phyloP scores from a whole-genome alignment of 192 early-diverging fungal species.

The Backusella sp. region DNA sequence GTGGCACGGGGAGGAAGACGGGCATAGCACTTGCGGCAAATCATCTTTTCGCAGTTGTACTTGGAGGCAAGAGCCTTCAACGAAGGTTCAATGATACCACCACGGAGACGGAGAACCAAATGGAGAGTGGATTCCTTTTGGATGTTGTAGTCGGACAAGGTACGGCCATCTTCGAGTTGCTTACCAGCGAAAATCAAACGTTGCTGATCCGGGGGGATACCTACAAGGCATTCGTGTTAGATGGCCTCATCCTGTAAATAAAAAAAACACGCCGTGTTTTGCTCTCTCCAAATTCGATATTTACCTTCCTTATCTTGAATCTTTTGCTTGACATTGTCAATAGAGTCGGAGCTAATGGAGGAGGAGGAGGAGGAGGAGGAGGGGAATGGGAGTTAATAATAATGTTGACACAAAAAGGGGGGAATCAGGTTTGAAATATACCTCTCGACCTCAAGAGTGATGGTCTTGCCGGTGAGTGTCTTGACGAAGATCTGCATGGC shows the following conservation, averaged over 20 bases:
- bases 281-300: neutral
- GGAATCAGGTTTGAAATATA: slow-evolving; percentile 4
- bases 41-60: slow-evolving; percentile 99
- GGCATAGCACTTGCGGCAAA: slow-evolving; percentile 99
- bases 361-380: neutral
- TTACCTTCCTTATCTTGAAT: slow-evolving; percentile 61
- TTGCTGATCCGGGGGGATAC: slow-evolving; percentile 99
- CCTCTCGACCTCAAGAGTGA: slow-evolving; percentile 64
- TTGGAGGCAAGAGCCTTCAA: slow-evolving; percentile 97
- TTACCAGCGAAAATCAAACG: slow-evolving; percentile 99
- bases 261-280: no score
- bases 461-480: slow-evolving; percentile 65
- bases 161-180: slow-evolving; percentile 99
- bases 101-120: slow-evolving; percentile 95
- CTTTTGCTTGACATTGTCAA: slow-evolving; percentile 64
- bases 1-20: slow-evolving; percentile 98
- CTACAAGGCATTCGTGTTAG: slow-evolving; percentile 27
- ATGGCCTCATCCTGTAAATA: neutral
- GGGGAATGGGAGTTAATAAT: neutral
- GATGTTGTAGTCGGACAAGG: slow-evolving; percentile 99
- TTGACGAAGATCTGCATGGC: slow-evolving; percentile 69
- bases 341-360: slow-evolving; percentile 42
- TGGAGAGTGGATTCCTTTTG: slow-evolving; percentile 99
- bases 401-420: neutral
- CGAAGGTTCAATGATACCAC: slow-evolving; percentile 98